Percentiles rank a stretch among this genome's conserved stretches.
Conservation (phyloP, 2,329 filamentous ascomycete genomes). For the Plectosphaerella plurivora region DNA sequence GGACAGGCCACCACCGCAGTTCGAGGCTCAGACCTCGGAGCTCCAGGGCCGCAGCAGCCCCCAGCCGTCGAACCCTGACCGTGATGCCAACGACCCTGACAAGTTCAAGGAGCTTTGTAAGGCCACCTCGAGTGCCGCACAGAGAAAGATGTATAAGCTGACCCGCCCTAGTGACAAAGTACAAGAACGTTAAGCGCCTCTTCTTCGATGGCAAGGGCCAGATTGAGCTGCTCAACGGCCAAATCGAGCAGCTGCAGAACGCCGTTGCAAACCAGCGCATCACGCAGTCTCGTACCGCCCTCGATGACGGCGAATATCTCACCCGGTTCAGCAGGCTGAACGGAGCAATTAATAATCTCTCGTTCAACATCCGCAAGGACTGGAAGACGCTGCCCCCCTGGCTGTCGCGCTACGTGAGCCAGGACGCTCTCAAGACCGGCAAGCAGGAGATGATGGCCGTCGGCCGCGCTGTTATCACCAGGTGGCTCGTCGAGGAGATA, state of each 20-base stretch:
- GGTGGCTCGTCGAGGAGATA: slow-evolving; percentile 86
- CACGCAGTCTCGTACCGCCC: slow-evolving; percentile 86
- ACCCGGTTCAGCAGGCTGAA: slow-evolving; percentile 88
- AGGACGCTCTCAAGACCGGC: slow-evolving; percentile 78
- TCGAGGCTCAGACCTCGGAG: slow-evolving; percentile 32
- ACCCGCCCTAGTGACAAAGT: slow-evolving; percentile 69
- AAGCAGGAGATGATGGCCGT: slow-evolving; percentile 98
- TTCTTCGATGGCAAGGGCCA: slow-evolving; percentile 95
- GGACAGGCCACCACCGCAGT: slow-evolving; percentile 32
- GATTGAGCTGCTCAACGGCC: slow-evolving; percentile 80
- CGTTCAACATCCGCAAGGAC: slow-evolving; percentile 94
- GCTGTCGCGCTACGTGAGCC: slow-evolving; percentile 75
- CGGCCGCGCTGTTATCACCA: slow-evolving; percentile 80
- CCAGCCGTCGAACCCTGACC: slow-evolving; percentile 42
- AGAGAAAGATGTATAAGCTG: neutral
- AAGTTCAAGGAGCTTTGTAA: slow-evolving; percentile 56
- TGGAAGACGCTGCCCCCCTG: slow-evolving; percentile 80
- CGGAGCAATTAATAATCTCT: slow-evolving; percentile 88
- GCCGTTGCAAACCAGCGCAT: slow-evolving; percentile 95
- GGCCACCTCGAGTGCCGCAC: slow-evolving; percentile 14
- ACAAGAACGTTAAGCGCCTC: slow-evolving; percentile 95
- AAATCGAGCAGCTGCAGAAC: slow-evolving; percentile 93
- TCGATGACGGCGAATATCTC: slow-evolving; percentile 92
- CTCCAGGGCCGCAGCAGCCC: slow-evolving; percentile 50
- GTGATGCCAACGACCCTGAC: slow-evolving; percentile 40